These are phyloP conservation scores for Neurospora sp. DNA, from an alignment of 495 filamentous ascomycete genomes.

Conservation along the genomic window DNA sequence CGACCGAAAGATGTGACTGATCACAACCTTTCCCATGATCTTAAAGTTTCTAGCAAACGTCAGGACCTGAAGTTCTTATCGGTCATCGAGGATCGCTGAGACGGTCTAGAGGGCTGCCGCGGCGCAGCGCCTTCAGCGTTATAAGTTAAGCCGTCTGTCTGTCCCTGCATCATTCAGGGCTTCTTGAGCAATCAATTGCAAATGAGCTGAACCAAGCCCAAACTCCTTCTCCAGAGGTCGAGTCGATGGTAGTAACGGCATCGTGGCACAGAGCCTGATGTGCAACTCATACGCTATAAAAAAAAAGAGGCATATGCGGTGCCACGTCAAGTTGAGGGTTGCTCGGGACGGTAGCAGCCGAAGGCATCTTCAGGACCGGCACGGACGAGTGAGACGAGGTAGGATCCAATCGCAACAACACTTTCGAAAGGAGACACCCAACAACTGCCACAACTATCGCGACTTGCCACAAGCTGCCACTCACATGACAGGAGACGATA, in stretches of 20 bases:
- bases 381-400: background rate
- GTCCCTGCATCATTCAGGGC: background rate
- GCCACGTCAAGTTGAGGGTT: background rate
- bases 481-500: background rate
- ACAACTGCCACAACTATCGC: background rate
- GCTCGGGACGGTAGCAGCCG: background rate
- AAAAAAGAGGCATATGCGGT: background rate
- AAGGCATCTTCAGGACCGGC: background rate
- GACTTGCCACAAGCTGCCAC: background rate
- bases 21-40: background rate
- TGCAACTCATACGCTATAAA: background rate
- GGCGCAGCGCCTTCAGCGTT: background rate
- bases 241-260: background rate
- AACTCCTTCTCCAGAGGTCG: background rate
- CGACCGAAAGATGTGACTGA: background rate
- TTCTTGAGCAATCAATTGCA: background rate
- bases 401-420: background rate
- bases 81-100: background rate
- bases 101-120: background rate
- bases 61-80: background rate
- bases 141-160: background rate
- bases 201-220: background rate
- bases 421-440: background rate
- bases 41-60: background rate
- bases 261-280: background rate